Evolutionary conservation across 2,329 filamentous ascomycete species (phyloP).

Genomic region (Zasmidium cellare): DNA sequence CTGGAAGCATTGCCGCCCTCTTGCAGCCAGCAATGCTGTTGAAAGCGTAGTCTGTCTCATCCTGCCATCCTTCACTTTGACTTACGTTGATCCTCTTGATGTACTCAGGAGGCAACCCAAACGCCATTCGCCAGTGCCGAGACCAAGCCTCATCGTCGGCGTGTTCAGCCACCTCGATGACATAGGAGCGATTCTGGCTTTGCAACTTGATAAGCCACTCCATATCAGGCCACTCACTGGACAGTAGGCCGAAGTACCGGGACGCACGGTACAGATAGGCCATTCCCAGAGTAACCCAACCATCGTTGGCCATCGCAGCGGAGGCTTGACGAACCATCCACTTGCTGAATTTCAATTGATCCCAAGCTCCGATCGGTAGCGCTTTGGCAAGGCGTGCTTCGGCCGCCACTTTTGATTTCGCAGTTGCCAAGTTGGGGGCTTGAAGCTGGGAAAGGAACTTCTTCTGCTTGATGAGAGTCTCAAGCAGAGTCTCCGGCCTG

Average conservation of each 20-base stretch:
- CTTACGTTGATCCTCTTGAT: background rate
- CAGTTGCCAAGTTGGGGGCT: background rate
- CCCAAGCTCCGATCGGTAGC: background rate
- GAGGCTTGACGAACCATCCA: background rate
- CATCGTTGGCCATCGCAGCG: constrained; percentile 1
- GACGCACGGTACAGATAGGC: constrained; percentile 5
- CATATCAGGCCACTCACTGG: background rate
- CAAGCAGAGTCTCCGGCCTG: background rate
- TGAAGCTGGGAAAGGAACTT: background rate
- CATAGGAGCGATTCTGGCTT: background rate
- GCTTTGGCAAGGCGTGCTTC: background rate
- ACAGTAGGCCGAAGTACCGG: background rate
- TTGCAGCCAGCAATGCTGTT: no score
- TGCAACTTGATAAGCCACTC: constrained; percentile 4
- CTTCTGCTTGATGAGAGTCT: background rate
- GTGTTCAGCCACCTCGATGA: constrained; percentile 1
- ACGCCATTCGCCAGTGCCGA: background rate
- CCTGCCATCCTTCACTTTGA: no score
- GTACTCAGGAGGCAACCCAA: background rate
- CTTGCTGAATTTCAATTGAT: background rate
- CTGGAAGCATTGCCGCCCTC: no score
- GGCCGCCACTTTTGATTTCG: background rate
- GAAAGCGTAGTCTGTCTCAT: no score
- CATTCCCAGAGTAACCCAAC: background rate
- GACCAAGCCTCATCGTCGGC: background rate